A percentile compares a stretch with the other conserved stretches of the same genome.
phyloP scores from a whole-genome alignment of 805 yeast species.

The Priceomyces haplophilus region DNA sequence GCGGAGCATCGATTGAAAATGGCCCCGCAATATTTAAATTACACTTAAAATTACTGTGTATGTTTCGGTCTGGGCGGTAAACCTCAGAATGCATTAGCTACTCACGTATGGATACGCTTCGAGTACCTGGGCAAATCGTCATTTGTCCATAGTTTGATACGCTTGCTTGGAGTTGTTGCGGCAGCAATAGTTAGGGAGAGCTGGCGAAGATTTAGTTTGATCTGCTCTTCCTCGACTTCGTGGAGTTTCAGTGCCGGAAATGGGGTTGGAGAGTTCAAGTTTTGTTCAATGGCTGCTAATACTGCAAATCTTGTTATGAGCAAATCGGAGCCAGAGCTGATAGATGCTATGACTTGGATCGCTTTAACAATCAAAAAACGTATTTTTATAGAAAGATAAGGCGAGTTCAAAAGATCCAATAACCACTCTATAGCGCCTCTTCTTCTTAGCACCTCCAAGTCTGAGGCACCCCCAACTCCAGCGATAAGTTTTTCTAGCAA shows the following conservation, averaged over 20 bases:
- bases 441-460: slow-evolving; percentile 51
- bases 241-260: slow-evolving; percentile 11
- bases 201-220: slow-evolving; percentile 43
- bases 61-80: not conserved
- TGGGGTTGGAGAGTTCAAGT: slow-evolving; percentile 9
- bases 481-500: slow-evolving; percentile 46
- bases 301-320: slow-evolving; percentile 56
- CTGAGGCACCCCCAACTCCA: slow-evolving; percentile 48
- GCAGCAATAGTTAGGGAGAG: slow-evolving; percentile 44
- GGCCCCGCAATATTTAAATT: too few species aligned
- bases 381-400: slow-evolving; percentile 40
- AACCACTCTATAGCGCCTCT: slow-evolving; percentile 67
- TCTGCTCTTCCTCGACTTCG: slow-evolving; percentile 23
- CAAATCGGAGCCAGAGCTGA: slow-evolving; percentile 56
- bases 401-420: slow-evolving; percentile 51
- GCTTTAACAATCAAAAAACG: slow-evolving; percentile 40
- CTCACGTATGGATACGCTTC: slow-evolving; percentile 34
- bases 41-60: too few species aligned
- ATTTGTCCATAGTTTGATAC: slow-evolving; percentile 60
- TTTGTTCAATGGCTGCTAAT: slow-evolving; percentile 30
- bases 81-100: not conserved
- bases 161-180: slow-evolving; percentile 44
- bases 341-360: slow-evolving; percentile 45
- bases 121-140: slow-evolving; percentile 45
- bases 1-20: too few species aligned